A percentile compares a stretch with the other conserved stretches of the same genome.
These are phyloP conservation scores for Stemphylium beticola DNA, from an alignment of 2,329 filamentous ascomycete species.

Conservation along the genomic window DNA sequence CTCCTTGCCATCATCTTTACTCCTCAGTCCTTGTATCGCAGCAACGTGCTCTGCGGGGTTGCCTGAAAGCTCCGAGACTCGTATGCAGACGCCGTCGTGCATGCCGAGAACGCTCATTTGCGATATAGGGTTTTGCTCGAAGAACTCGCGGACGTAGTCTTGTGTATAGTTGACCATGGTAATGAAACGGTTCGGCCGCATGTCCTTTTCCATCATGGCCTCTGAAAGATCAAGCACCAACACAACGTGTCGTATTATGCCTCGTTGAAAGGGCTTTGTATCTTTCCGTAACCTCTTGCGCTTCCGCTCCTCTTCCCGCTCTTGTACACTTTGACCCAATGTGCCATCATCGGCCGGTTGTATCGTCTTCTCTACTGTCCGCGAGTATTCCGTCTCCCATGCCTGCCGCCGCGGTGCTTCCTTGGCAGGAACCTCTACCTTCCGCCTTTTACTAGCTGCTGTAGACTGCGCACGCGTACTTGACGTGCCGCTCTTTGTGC, in stretches of 20 bases:
- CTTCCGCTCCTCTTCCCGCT: conserved; percentile 81
- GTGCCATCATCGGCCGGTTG: conserved; percentile 68
- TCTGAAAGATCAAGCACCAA: conserved; percentile 90
- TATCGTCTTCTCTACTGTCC: conserved; percentile 66
- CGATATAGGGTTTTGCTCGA: conserved; percentile 98
- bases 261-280: conserved; percentile 92
- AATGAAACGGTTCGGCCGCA: conserved; percentile 85
- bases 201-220: conserved; percentile 94
- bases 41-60: conserved; percentile 89
- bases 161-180: conserved; percentile 82
- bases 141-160: conserved; percentile 91
- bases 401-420: conserved; percentile 53
- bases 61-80: conserved; percentile 87
- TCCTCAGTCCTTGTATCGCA: conserved; percentile 70
- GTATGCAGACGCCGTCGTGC: conserved; percentile 85
- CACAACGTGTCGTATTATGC: conserved; percentile 96
- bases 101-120: conserved; percentile 93
- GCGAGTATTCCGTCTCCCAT: conserved; percentile 54
- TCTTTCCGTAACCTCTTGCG: conserved; percentile 82
- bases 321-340: conserved; percentile 73
- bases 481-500: conserved; percentile 43
- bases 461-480: conserved; percentile 35
- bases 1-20: conserved; percentile 66
- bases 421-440: conserved; percentile 23
- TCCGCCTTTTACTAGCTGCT: conserved; percentile 28